Percentiles rank a stretch among this genome's conserved stretches.
phyloP scores from a whole-genome alignment of 2,329 filamentous ascomycete genomes.

The Xylariaceae sp. region DNA sequence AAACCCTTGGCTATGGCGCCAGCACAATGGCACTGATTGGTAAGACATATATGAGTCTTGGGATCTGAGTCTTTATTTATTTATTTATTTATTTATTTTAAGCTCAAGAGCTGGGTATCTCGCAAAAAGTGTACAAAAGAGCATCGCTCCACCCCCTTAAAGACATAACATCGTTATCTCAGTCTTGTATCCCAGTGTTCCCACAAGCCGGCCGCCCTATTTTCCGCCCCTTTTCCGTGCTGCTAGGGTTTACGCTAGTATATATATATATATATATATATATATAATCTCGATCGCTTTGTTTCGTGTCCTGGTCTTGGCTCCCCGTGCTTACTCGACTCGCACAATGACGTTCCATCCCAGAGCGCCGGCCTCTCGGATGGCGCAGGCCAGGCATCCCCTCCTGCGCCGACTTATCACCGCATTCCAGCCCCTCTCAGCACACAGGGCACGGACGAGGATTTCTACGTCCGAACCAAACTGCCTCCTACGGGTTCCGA shows the following conservation, averaged over 20 bases:
- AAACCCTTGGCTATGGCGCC: too few relatives aligned
- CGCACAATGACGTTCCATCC: slow-evolving; percentile 70
- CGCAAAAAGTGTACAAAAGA: not conserved
- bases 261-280: too few relatives aligned
- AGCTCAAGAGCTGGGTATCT: not conserved
- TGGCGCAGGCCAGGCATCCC: slow-evolving; percentile 73
- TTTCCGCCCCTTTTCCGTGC: not conserved
- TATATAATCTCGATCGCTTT: not conserved
- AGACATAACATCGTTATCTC: not conserved
- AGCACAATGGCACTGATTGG: too few relatives aligned
- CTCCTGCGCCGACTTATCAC: slow-evolving; percentile 67
- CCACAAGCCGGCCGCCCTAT: not conserved
- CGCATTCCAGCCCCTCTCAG: slow-evolving; percentile 74
- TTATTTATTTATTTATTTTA: not conserved
- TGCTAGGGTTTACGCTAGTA: slow-evolving; percentile 3
- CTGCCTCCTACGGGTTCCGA: slow-evolving; percentile 59
- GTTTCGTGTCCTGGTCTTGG: not conserved
- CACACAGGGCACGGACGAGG: slow-evolving; percentile 71
- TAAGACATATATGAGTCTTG: too few relatives aligned
- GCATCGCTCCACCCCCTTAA: not conserved
- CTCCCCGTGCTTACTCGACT: slow-evolving; percentile 47
- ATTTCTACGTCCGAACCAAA: slow-evolving; percentile 70
- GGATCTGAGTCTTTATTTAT: too few relatives aligned
- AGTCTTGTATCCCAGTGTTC: not conserved
- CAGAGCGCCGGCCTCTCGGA: slow-evolving; percentile 73